phyloP scores from a whole-genome alignment of 805 yeast species.

The Teunomyces lycoperdinae region DNA sequence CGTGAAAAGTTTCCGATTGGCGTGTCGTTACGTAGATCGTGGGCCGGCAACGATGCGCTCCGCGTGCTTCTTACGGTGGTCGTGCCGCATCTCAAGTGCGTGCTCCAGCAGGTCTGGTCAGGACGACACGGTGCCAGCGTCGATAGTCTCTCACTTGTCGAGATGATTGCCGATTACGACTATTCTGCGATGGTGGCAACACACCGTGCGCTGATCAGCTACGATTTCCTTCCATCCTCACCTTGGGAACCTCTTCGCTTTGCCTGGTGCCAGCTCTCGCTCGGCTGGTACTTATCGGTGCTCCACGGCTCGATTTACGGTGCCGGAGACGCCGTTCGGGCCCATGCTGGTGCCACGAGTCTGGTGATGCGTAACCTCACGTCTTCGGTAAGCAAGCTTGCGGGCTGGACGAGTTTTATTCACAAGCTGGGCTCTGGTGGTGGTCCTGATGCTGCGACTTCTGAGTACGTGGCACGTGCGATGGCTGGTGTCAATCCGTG shows the following conservation, averaged over 20 bases:
- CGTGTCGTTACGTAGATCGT: conserved; percentile 46
- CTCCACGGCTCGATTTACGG: conserved; percentile 58
- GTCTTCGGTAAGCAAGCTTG: conserved; percentile 34
- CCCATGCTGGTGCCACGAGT: conserved; percentile 21
- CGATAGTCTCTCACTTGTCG: conserved; percentile 29
- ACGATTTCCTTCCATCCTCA: conserved; percentile 43
- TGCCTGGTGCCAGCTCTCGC: conserved; percentile 58
- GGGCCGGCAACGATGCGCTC: conserved; percentile 58
- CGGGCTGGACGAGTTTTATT: conserved; percentile 39
- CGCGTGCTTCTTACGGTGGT: conserved; percentile 38
- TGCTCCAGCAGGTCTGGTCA: conserved; percentile 25
- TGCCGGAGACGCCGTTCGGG: conserved; percentile 18
- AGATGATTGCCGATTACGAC: conserved; percentile 9
- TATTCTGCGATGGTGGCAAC: conserved; percentile 2
- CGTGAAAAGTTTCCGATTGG: conserved; percentile 51
- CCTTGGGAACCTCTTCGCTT: conserved; percentile 48
- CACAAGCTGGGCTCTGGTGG: conserved; percentile 1
- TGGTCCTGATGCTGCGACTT: conserved; percentile 1
- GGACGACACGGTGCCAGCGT: conserved; percentile 15
- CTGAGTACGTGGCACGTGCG: conserved; percentile 25
- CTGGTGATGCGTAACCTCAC: conserved; percentile 40
- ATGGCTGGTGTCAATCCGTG: conserved; percentile 46
- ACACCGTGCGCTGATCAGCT: conserved; percentile 28
- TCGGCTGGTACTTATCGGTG: conserved; percentile 75
- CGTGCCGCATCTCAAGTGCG: conserved; percentile 34